Base-by-base conservation (phyloP, 352 stramenopile genomes). In the Halophytophthora polymorphica region DNA sequence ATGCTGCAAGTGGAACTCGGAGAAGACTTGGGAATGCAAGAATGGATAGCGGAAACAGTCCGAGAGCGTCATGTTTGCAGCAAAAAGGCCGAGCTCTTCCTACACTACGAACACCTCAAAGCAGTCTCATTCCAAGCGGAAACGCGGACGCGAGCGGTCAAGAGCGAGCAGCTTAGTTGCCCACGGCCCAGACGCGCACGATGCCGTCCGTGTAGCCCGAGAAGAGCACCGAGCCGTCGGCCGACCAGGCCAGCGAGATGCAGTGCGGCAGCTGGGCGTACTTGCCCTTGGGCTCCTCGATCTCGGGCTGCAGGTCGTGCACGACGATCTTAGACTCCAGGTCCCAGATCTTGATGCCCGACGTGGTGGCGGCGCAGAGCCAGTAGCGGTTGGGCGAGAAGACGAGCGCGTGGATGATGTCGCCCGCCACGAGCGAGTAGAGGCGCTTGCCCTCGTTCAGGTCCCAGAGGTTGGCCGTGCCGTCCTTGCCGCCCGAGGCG, bases 341-440 rank as follows among this genome's bases (percentile, higher is more conserved):
- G 74, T 99, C 97, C 97, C 97, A 99, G 82, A 99, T 99, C 90
- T 99, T 99, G 86, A 99, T 99, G 74, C 86, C 86, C 52, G 96
- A 94, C 49, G 96, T 96, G 31, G 98, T 99, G 55, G 97, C 97
- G 44, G 98, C 97, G 80, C 96, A 99, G 57, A 99, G 80, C 98
- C 97, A 99, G 93, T 99, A 99, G 53, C 97, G 94, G 90, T 99
- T 99, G 53, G 98, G 98, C 58, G 93, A 99, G 82, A 99, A 99
- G 49, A 99, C 93, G 18, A 99, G 87, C 18, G 93, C 95, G 64
- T 95, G 83, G 79, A 95, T 94, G 73, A 99, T 97, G 73, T 99
- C 95, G 53, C 95, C 96, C 11, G 97, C 97, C 53, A 99, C 96
- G 12, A 99, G 85, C 62, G 86, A 96, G 94, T 99, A 99, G 22